Percentiles rank a stretch among this genome's conserved stretches.
Conservation (phyloP, 495 filamentous ascomycete genomes). For the Aspergillus cristatus region DNA sequence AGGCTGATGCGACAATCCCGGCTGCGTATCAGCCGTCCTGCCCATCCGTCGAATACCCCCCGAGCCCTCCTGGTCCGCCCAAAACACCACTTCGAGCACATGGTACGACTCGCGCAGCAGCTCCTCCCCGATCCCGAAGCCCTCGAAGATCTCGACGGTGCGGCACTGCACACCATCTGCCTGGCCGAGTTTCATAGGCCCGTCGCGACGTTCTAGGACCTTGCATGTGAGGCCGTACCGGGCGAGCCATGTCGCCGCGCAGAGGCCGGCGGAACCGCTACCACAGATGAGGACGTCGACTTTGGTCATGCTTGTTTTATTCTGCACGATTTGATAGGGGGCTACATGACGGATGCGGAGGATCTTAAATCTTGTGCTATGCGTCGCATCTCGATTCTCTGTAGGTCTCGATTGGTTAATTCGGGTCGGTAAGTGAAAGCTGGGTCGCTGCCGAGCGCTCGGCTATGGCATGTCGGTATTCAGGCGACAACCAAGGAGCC, state of each 20-base stretch:
- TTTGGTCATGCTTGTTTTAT: conserved; percentile 12
- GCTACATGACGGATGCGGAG: too few relatives aligned
- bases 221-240: conserved; percentile 50
- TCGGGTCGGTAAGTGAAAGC: too few relatives aligned
- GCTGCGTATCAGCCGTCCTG: conserved; percentile 50
- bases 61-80: conserved; percentile 30
- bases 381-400: too few relatives aligned
- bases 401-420: too few relatives aligned
- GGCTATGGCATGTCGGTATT: too few relatives aligned
- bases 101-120: conserved; percentile 65
- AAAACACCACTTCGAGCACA: conserved; percentile 59
- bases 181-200: conserved; percentile 58
- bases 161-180: conserved; percentile 76
- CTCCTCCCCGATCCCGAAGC: conserved; percentile 61
- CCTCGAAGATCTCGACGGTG: conserved; percentile 73
- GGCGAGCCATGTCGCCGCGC: conserved; percentile 58
- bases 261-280: conserved; percentile 60
- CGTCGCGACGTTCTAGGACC: conserved; percentile 53
- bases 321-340: too few relatives aligned
- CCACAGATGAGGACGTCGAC: conserved; percentile 54
- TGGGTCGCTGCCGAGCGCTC: too few relatives aligned
- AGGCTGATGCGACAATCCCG: conserved; percentile 56
- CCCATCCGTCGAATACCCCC: conserved; percentile 41
- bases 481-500: too few relatives aligned
- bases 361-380: too few relatives aligned